Percentiles rank a stretch among this genome's conserved stretches.
Conservation (phyloP, 768 basidiomycete species). For the Boletus subparvulus region DNA sequence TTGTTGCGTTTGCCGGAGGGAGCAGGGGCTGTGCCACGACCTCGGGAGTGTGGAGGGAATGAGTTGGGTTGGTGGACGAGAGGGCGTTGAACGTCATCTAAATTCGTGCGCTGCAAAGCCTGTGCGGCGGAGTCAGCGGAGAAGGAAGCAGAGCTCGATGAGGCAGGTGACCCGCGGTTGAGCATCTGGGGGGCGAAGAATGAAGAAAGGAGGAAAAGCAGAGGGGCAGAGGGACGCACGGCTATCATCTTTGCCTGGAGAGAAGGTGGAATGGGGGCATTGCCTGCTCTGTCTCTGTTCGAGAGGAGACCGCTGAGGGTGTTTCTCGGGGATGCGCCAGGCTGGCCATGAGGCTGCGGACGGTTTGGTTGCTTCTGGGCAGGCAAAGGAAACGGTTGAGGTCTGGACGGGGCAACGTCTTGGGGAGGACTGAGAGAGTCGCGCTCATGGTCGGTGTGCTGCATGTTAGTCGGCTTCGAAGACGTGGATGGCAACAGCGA, state of each 20-base stretch:
- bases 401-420: neutral
- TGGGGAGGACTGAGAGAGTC: slow-evolving; percentile 4
- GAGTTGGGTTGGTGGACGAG: slow-evolving; percentile 35
- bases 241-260: slow-evolving; percentile 94
- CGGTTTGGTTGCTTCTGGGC: slow-evolving; percentile 16
- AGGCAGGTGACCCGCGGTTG: slow-evolving; percentile 36
- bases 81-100: slow-evolving; percentile 30
- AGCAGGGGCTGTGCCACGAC: slow-evolving; percentile 37
- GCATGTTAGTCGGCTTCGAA: slow-evolving; percentile 19
- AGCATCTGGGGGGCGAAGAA: slow-evolving; percentile 43
- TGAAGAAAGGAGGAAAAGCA: slow-evolving; percentile 7
- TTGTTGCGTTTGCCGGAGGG: slow-evolving; percentile 44
- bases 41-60: slow-evolving; percentile 35
- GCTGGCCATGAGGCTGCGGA: slow-evolving; percentile 15
- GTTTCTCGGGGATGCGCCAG: slow-evolving; percentile 21
- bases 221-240: slow-evolving; percentile 43
- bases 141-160: slow-evolving; percentile 26
- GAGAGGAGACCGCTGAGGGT: slow-evolving; percentile 44
- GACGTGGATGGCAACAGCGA: slow-evolving; percentile 23
- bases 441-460: slow-evolving; percentile 19
- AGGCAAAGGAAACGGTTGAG: neutral
- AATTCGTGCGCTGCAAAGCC: slow-evolving; percentile 38
- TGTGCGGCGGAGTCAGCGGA: slow-evolving; percentile 43
- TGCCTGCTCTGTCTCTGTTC: slow-evolving; percentile 37
- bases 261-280: slow-evolving; percentile 80